These are phyloP conservation scores for Colletotrichum graminicola DNA, from an alignment of 2,329 filamentous ascomycete species.

Conservation along the genomic window DNA sequence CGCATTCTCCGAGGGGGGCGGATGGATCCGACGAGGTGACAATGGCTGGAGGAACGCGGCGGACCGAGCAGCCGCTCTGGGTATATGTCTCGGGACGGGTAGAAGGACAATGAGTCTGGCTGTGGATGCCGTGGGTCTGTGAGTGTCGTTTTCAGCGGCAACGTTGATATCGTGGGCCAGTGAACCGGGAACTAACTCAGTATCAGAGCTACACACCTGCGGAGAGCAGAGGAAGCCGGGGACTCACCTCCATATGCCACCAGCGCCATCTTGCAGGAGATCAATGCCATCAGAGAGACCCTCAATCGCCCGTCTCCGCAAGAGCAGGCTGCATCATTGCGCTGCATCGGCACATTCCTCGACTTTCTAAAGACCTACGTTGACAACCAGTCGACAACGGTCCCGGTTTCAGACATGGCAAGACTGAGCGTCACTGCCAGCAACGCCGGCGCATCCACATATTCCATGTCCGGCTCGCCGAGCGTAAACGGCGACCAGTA, in stretches of 20 bases:
- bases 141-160: neutral
- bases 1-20: neutral
- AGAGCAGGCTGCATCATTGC: neutral
- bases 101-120: slow-evolving; percentile 20
- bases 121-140: slow-evolving; percentile 24
- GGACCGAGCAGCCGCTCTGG: neutral
- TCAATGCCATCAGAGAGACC: slow-evolving; percentile 16
- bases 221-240: slow-evolving; percentile 20
- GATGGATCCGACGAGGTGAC: neutral
- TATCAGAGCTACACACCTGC: slow-evolving; percentile 12
- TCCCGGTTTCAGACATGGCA: slow-evolving; percentile 2
- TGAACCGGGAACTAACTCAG: neutral
- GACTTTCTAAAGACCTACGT: slow-evolving; percentile 17
- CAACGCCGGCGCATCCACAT: neutral
- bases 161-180: neutral
- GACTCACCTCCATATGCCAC: slow-evolving; percentile 38
- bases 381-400: slow-evolving; percentile 14
- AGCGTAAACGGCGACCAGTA: neutral
- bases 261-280: slow-evolving; percentile 27
- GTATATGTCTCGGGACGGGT: neutral
- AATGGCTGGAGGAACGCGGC: neutral
- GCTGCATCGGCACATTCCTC: slow-evolving; percentile 2
- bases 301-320: slow-evolving; percentile 3
- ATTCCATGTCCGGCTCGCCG: neutral
- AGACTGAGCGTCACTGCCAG: slow-evolving; percentile 8